Evolutionary conservation across 345 rosid species (phyloP).

Genomic region (Pistacia integerrima): DNA sequence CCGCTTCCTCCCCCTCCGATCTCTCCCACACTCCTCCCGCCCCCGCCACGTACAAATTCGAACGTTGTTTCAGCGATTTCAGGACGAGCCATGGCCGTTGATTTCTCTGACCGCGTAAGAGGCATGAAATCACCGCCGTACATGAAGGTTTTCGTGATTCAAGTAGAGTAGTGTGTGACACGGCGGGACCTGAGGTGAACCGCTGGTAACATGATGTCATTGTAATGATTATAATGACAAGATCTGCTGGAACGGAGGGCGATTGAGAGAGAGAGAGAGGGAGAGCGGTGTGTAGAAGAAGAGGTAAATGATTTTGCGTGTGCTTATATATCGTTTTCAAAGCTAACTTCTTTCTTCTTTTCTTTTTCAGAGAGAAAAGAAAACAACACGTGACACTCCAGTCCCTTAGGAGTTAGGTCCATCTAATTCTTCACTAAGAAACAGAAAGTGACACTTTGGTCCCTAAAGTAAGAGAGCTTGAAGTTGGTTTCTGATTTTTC

Average conservation of each 20-base stretch:
- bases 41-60: conserved; percentile 22
- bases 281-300: neutral
- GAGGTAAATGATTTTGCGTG: too few relatives aligned
- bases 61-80: conserved; percentile 32
- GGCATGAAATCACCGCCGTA: conserved; percentile 28
- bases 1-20: conserved; percentile 44
- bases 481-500: too few relatives aligned
- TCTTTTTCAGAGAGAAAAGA: too few relatives aligned
- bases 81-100: conserved; percentile 35
- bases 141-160: conserved; percentile 23
- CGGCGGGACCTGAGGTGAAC: conserved; percentile 35
- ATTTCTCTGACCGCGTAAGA: conserved; percentile 25
- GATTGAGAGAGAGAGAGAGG: neutral
- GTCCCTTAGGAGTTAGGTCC: too few relatives aligned
- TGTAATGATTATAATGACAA: neutral
- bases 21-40: conserved; percentile 36
- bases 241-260: neutral
- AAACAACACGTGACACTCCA: too few relatives aligned
- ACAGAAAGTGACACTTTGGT: too few relatives aligned
- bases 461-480: too few relatives aligned
- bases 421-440: too few relatives aligned
- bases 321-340: too few relatives aligned
- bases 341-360: too few relatives aligned
- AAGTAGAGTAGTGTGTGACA: conserved; percentile 23
- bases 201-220: conserved; percentile 65